Percentiles rank a stretch among this genome's conserved stretches.
These are phyloP conservation scores for Trypanosomatidae sp. DNA, from an alignment of 208 protist genomes.

Conservation along the genomic window DNA sequence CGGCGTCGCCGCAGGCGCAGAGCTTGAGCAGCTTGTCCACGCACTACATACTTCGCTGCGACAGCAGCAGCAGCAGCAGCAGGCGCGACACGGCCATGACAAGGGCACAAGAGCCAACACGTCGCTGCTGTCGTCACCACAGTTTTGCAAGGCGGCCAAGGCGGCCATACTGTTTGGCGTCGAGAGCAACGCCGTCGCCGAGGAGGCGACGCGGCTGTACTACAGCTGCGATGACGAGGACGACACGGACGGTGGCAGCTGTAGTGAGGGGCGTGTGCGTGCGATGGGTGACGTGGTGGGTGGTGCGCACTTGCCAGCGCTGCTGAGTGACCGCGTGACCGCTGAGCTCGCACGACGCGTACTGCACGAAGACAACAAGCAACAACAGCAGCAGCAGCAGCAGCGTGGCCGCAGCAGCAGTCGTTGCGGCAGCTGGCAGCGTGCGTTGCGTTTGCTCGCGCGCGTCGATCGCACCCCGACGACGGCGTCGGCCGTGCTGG, in stretches of 20 bases:
- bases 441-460: constrained; percentile 16
- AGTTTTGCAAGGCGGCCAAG: constrained; percentile 4
- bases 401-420: constrained; percentile 5
- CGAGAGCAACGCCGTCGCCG: constrained; percentile 25
- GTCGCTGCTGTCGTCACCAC: no score
- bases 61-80: constrained; percentile 1
- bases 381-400: not conserved
- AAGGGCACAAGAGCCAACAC: not conserved
- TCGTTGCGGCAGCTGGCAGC: constrained; percentile 20
- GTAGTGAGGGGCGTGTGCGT: not conserved
- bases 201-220: constrained; percentile 45
- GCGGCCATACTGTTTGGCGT: constrained; percentile 46
- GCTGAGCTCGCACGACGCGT: constrained; percentile 10
- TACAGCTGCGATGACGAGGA: constrained; percentile 6
- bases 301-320: no score
- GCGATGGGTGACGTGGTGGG: constrained; percentile 7
- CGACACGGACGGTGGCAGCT: not conserved
- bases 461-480: constrained; percentile 11
- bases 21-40: constrained; percentile 1
- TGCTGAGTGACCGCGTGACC: constrained; percentile 12
- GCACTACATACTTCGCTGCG: not conserved
- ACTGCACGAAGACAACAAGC: constrained; percentile 6
- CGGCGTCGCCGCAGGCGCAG: not conserved
- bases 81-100: not conserved
- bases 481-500: constrained; percentile 13